Evolutionary conservation across 139 green algal species (phyloP).

Genomic region (Picochlorum costavermella): DNA sequence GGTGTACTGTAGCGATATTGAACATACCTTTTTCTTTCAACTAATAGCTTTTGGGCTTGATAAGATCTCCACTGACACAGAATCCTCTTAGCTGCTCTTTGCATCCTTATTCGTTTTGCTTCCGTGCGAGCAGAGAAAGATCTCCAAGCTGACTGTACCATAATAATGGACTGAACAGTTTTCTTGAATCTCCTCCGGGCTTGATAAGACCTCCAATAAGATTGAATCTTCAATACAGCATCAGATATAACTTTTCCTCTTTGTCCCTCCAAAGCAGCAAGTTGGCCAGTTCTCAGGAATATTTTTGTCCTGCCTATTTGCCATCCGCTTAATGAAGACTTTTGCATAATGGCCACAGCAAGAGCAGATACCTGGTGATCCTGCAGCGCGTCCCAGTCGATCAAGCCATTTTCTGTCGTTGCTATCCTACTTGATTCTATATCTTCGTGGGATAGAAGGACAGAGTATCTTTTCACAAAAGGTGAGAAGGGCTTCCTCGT

Average conservation of each 20-base stretch:
- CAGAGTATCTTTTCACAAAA: slow-evolving; percentile 40
- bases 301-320: slow-evolving; percentile 66
- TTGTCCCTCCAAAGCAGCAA: slow-evolving; percentile 43
- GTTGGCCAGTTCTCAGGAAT: slow-evolving; percentile 59
- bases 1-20: slow-evolving; percentile 1
- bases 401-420: slow-evolving; percentile 8
- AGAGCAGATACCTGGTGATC: slow-evolving; percentile 23
- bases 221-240: slow-evolving; percentile 37
- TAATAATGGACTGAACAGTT: slow-evolving; percentile 8
- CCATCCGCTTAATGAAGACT: slow-evolving; percentile 31
- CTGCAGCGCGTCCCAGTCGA: slow-evolving; percentile 17
- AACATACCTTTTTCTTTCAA: slow-evolving; percentile 13
- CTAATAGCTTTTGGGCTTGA: slow-evolving; percentile 9
- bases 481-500: slow-evolving; percentile 59
- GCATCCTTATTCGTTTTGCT: slow-evolving; percentile 11
- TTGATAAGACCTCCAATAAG: slow-evolving; percentile 20
- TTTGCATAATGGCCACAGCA: slow-evolving; percentile 23
- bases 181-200: slow-evolving; percentile 14
- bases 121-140: slow-evolving; percentile 8
- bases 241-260: slow-evolving; percentile 23
- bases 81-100: slow-evolving; percentile 34
- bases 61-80: slow-evolving; percentile 38
- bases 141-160: slow-evolving; percentile 46
- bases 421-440: neutral
- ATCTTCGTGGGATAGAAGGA: slow-evolving; percentile 16